Percentiles rank a stretch among this genome's conserved stretches.
These are phyloP conservation scores for Botryotinia narcissicola DNA, from an alignment of 2,329 filamentous ascomycete genomes.

Conservation along the genomic window DNA sequence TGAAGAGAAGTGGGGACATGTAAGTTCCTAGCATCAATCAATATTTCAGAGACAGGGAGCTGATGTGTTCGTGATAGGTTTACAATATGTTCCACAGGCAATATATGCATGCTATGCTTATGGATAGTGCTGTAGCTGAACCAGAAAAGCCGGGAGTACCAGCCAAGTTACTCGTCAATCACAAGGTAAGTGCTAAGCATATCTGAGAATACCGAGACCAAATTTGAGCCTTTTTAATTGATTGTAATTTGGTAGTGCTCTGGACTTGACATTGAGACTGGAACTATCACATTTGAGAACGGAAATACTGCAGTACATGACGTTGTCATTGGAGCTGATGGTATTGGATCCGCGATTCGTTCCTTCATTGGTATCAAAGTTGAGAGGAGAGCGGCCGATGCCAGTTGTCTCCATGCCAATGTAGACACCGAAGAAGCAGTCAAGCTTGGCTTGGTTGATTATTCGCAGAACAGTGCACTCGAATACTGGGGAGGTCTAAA, in stretches of 20 bases:
- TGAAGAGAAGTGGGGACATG: constrained; percentile 60
- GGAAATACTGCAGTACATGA: constrained; percentile 37
- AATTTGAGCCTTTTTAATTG: background rate
- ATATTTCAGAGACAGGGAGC: background rate
- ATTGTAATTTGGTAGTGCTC: background rate
- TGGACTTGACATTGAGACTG: constrained; percentile 48
- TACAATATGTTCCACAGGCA: constrained; percentile 70
- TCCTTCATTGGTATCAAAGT: constrained; percentile 57
- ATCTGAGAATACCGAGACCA: constrained; percentile 30
- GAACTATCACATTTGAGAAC: constrained; percentile 43
- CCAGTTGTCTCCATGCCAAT: constrained; percentile 64
- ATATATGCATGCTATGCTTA: constrained; percentile 65
- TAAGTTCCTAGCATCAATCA: constrained; percentile 24
- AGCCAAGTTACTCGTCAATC: constrained; percentile 54
- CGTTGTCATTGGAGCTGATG: constrained; percentile 42
- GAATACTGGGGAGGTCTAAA: constrained; percentile 71
- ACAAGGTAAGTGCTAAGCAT: constrained; percentile 43
- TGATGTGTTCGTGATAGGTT: constrained; percentile 33
- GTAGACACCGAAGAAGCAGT: constrained; percentile 60
- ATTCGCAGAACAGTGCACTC: constrained; percentile 57
- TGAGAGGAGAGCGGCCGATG: constrained; percentile 57
- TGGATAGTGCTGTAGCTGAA: constrained; percentile 55
- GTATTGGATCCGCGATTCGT: constrained; percentile 61
- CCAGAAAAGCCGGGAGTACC: constrained; percentile 52
- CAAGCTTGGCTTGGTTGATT: constrained; percentile 59